Conservation (phyloP, 2,329 filamentous ascomycete species). For the Elsinoe fawcettii region DNA sequence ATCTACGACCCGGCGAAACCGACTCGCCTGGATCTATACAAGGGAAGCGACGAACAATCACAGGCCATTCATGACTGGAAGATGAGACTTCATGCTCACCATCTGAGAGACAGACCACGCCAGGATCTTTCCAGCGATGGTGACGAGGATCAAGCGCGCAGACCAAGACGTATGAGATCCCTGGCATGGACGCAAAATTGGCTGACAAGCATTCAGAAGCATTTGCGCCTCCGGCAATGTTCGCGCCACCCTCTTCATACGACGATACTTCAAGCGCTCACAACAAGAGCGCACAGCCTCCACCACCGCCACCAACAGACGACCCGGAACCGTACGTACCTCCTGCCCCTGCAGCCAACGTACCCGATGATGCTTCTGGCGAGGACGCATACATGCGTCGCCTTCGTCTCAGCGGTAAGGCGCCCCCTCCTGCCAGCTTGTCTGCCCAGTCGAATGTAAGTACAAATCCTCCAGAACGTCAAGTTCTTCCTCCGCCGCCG, state of each 20-base stretch:
- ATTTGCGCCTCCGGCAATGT: conserved; percentile 45
- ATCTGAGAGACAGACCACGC: conserved; percentile 42
- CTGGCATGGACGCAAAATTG: background rate
- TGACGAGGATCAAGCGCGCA: conserved; percentile 33
- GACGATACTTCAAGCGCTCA: conserved; percentile 23
- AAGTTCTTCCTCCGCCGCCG: conserved; percentile 9
- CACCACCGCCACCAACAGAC: conserved; percentile 20
- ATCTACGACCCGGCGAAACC: conserved; percentile 79
- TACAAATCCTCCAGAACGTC: conserved; percentile 18
- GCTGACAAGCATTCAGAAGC: conserved; percentile 22
- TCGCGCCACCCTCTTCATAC: conserved; percentile 40
- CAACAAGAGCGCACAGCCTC: conserved; percentile 27
- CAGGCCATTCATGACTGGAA: conserved; percentile 80
- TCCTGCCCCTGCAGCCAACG: conserved; percentile 36
- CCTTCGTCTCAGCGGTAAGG: conserved; percentile 45
- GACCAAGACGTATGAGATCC: conserved; percentile 39
- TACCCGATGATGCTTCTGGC: conserved; percentile 54
- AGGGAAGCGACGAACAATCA: conserved; percentile 74
- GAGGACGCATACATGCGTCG: conserved; percentile 63
- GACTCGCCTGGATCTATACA: conserved; percentile 77
- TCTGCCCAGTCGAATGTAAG: conserved; percentile 27
- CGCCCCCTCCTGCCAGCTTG: background rate
- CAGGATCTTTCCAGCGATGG: conserved; percentile 44
- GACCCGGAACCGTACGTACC: conserved; percentile 21
- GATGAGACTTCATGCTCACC: conserved; percentile 65